A percentile compares a stretch with the other conserved stretches of the same genome.
These are phyloP conservation scores for Aleurites moluccanus DNA, from an alignment of 441 rosid genomes.

Conservation along the genomic window DNA sequence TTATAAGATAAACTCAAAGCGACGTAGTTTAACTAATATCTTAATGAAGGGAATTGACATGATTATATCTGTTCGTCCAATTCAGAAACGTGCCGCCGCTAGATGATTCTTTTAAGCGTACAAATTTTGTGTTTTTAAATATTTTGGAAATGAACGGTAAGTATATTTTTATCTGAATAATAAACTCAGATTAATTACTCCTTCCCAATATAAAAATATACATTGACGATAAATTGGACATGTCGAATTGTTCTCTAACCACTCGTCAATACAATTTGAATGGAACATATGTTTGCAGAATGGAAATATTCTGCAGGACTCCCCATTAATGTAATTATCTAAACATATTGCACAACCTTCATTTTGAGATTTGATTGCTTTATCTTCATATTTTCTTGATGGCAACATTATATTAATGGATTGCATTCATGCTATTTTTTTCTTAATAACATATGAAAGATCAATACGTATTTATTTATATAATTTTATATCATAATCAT, in stretches of 20 bases:
- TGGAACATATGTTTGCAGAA: constrained; percentile 9
- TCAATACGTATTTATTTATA: not conserved
- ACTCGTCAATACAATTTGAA: not conserved
- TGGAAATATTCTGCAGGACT: not conserved
- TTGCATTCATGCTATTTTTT: not conserved
- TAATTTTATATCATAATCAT: not conserved
- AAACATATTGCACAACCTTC: constrained; percentile 11
- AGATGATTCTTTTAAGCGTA: too few species aligned
- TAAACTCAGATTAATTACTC: too few species aligned
- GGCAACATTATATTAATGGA: not conserved
- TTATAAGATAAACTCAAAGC: not conserved
- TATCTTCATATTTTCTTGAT: not conserved
- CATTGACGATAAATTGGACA: constrained; percentile 8
- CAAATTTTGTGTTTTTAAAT: too few species aligned
- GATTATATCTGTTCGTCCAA: too few species aligned
- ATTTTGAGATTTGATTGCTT: not conserved
- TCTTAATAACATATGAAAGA: not conserved
- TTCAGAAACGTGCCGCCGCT: too few species aligned
- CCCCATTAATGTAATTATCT: not conserved
- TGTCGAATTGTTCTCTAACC: not conserved
- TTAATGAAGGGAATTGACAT: too few species aligned
- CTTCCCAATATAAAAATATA: too few species aligned
- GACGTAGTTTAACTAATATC: not conserved
- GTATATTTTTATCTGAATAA: too few species aligned
- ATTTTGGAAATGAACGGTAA: too few species aligned